phyloP scores from a whole-genome alignment of 1,139 yeast species.

The Yamadazyma friedrichii region DNA sequence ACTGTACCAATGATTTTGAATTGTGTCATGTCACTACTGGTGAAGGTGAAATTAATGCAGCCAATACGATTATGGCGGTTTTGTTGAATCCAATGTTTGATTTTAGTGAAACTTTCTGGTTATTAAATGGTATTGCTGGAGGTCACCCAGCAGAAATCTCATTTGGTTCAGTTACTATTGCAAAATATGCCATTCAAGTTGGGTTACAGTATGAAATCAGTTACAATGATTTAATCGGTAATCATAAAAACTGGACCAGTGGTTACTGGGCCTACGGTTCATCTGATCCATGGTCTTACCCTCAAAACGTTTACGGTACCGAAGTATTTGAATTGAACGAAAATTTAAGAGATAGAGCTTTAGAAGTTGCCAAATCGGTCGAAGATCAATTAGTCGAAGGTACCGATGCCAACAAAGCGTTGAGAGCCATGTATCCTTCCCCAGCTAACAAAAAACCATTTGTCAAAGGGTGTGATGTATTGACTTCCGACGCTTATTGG shows the following conservation, averaged over 20 bases:
- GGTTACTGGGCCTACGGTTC: constrained; percentile 63
- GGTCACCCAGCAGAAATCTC: constrained; percentile 52
- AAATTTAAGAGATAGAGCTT: constrained; percentile 58
- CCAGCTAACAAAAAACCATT: constrained; percentile 52
- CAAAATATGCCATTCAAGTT: constrained; percentile 63
- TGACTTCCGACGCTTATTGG: constrained; percentile 63
- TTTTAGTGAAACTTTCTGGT: constrained; percentile 57
- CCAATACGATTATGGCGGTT: constrained; percentile 56
- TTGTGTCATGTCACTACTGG: constrained; percentile 66
- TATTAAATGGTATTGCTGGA: constrained; percentile 69
- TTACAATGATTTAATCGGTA: constrained; percentile 43
- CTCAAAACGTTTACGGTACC: constrained; percentile 58
- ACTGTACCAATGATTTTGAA: constrained; percentile 52
- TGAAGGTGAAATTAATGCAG: constrained; percentile 71
- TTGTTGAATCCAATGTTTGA: constrained; percentile 56
- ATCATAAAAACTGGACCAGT: constrained; percentile 56
- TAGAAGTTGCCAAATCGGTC: constrained; percentile 47
- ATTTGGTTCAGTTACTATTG: constrained; percentile 58
- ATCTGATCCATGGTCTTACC: constrained; percentile 49
- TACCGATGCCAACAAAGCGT: constrained; percentile 37
- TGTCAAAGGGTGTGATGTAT: constrained; percentile 55
- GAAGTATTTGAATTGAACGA: constrained; percentile 66
- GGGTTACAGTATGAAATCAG: constrained; percentile 59
- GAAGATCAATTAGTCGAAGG: constrained; percentile 41
- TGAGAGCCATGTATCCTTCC: constrained; percentile 47